These are phyloP conservation scores for Boletus subparvulus DNA, from an alignment of 768 basidiomycete genomes.

Conservation along the genomic window DNA sequence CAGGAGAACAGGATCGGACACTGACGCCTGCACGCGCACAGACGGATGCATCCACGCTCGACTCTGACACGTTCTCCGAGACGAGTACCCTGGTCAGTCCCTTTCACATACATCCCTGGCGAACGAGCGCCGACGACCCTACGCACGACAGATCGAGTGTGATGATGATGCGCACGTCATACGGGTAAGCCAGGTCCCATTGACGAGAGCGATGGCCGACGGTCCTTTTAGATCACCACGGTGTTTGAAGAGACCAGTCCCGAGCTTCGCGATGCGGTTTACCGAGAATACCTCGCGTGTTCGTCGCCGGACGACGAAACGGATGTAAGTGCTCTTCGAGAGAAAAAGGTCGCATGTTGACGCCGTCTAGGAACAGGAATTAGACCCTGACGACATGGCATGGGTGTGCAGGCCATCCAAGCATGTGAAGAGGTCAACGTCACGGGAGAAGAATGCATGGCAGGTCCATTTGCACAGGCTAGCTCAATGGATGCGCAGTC, in stretches of 20 bases:
- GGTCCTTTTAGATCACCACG: slow-evolving; percentile 10
- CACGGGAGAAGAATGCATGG: not conserved
- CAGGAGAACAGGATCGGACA: not conserved
- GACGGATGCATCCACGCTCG: not conserved
- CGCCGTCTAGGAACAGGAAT: slow-evolving; percentile 19
- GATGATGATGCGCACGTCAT: not conserved
- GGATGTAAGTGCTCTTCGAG: not conserved
- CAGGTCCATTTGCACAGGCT: not conserved
- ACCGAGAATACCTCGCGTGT: slow-evolving; percentile 7
- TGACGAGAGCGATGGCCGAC: not conserved
- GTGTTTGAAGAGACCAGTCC: slow-evolving; percentile 6
- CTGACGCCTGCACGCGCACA: not conserved
- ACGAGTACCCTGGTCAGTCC: slow-evolving; percentile 17
- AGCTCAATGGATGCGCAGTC: not conserved
- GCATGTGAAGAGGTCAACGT: not conserved
- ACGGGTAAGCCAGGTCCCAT: not conserved
- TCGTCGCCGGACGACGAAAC: not conserved
- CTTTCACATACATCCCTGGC: not conserved
- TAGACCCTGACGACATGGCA: slow-evolving; percentile 41
- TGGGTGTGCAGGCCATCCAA: slow-evolving; percentile 28
- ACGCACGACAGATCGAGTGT: slow-evolving; percentile 2
- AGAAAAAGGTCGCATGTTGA: not conserved
- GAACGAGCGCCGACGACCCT: not conserved
- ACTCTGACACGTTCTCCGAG: slow-evolving; percentile 4
- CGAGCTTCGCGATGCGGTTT: slow-evolving; percentile 7